phyloP scores from a whole-genome alignment of 208 protist species.

The Leishmania amazonensis region DNA sequence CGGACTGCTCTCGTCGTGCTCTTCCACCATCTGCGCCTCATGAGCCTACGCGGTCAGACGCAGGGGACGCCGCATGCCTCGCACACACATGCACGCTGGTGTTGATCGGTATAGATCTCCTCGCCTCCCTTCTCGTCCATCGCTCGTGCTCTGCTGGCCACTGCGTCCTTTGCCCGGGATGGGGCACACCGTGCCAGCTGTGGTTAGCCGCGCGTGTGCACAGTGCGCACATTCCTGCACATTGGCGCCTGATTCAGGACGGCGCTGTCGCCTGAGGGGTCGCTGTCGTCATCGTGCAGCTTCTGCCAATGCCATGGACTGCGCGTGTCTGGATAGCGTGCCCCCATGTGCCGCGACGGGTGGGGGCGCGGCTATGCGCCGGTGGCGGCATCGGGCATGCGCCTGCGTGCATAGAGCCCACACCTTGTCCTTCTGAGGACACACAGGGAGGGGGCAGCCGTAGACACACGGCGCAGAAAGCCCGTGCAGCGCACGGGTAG shows the following conservation, averaged over 20 bases:
- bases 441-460: not conserved
- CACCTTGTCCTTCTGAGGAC: not conserved
- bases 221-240: no score
- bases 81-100: not conserved
- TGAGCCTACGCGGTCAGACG: no score
- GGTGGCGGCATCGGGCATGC: not conserved
- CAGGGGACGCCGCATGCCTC: no score
- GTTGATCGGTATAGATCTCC: not conserved
- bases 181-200: no score
- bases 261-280: not conserved
- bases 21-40: not conserved
- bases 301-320: not conserved
- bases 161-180: no score
- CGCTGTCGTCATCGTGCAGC: not conserved
- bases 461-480: not conserved
- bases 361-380: not conserved
- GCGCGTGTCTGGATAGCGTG: not conserved
- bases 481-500: not conserved
- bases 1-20: not conserved
- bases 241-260: not conserved
- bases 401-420: not conserved
- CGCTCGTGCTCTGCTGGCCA: no score
- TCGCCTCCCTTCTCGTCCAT: not conserved
- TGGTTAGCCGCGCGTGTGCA: no score
- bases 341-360: not conserved